Conservation (phyloP, 1,284 basidiomycete genomes). For the Phylloboletellus chloephorus region DNA sequence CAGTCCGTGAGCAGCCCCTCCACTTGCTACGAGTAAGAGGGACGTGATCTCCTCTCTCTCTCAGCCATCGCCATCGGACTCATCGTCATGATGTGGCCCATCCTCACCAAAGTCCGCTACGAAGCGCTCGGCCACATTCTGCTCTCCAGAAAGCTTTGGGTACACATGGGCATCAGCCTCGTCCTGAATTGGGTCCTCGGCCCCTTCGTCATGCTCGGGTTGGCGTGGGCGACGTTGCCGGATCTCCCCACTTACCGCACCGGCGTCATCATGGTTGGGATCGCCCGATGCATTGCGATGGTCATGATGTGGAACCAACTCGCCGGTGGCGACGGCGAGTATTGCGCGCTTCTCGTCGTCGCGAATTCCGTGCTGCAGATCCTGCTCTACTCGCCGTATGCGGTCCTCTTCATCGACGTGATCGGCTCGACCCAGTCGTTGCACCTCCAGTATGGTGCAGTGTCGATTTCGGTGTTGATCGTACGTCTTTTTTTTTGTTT, state of each 20-base stretch:
- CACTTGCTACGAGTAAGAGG: conserved; percentile 2
- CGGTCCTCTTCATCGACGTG: conserved; percentile 73
- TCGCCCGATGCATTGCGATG: conserved; percentile 71
- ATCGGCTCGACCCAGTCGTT: conserved; percentile 49
- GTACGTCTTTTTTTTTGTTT: conserved; percentile 37
- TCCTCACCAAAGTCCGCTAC: conserved; percentile 76
- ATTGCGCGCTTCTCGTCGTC: conserved; percentile 71
- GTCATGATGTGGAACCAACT: conserved; percentile 83
- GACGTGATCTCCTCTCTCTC: not conserved
- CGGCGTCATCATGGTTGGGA: conserved; percentile 50
- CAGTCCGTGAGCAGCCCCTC: conserved; percentile 46
- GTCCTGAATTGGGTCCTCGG: conserved; percentile 80
- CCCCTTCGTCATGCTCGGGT: conserved; percentile 76
- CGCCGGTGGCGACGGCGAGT: conserved; percentile 69
- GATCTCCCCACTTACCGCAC: conserved; percentile 64
- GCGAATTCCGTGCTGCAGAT: conserved; percentile 70
- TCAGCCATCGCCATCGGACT: conserved; percentile 72
- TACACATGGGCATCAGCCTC: conserved; percentile 67
- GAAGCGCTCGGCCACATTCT: conserved; percentile 64
- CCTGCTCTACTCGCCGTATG: conserved; percentile 70
- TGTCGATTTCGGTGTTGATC: conserved; percentile 74
- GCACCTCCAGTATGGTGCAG: conserved; percentile 59
- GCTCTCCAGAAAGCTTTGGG: conserved; percentile 47
- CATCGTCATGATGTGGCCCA: conserved; percentile 90
- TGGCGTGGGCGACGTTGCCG: conserved; percentile 83